phyloP scores from a whole-genome alignment of 129 eudicot species.

The Helianthus annuus region HanXRQr2.0-SUNRISE NC_035434.2:24694309-24694808 shows the following conservation, averaged over 20 bases:
- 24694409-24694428: not conserved
- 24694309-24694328: too few relatives aligned
- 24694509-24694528: constrained; percentile 42
- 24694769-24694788: constrained; percentile 64
- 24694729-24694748: constrained; percentile 43
- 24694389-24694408: not conserved
- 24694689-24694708: constrained; percentile 41
- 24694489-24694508: constrained; percentile 53
- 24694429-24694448: not conserved
- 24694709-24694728: constrained; percentile 80
- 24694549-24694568: constrained; percentile 40
- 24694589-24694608: constrained; percentile 66
- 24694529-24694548: constrained; percentile 28
- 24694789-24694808: constrained; percentile 41
- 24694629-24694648: constrained; percentile 53
- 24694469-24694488: not conserved
- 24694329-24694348: too few relatives aligned
- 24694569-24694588: constrained; percentile 55
- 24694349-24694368: too few relatives aligned
- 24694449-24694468: not conserved
- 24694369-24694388: too few relatives aligned
- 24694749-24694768: constrained; percentile 57
- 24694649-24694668: constrained; percentile 77
- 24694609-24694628: constrained; percentile 51
- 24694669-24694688: constrained; percentile 76